A percentile compares a stretch with the other conserved stretches of the same genome.
These are phyloP conservation scores for Penicillium sp. DNA, from an alignment of 2,329 filamentous ascomycete genomes.

Conservation along the genomic window DNA sequence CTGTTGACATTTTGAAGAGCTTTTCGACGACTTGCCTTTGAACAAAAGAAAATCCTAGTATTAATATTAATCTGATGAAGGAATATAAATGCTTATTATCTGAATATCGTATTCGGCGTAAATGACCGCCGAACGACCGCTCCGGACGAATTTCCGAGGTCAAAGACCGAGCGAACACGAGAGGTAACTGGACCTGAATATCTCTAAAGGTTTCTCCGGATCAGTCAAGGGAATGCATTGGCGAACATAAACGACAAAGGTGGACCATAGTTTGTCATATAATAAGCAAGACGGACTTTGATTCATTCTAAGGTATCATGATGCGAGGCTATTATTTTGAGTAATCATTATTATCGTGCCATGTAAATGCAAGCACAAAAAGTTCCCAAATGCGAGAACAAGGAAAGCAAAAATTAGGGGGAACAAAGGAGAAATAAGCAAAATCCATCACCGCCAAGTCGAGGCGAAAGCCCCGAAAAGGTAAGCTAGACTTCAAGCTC, in stretches of 20 bases:
- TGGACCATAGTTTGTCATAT: background rate
- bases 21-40: too few species aligned
- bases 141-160: background rate
- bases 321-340: background rate
- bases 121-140: background rate
- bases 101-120: background rate
- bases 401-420: background rate
- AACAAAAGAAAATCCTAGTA: too few species aligned
- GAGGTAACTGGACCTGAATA: too few species aligned
- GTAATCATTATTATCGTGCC: background rate
- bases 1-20: background rate
- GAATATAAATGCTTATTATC: background rate
- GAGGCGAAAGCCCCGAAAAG: background rate
- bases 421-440: background rate
- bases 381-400: background rate
- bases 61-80: too few species aligned
- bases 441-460: background rate
- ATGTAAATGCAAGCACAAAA: background rate
- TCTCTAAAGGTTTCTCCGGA: too few species aligned
- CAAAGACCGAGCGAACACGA: background rate
- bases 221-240: too few species aligned
- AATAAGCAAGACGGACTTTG: background rate
- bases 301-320: background rate
- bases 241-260: too few species aligned
- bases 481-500: conserved; percentile 4